Evolutionary conservation across 495 filamentous ascomycete genomes (phyloP).

Genomic region (Podospora australis): DNA sequence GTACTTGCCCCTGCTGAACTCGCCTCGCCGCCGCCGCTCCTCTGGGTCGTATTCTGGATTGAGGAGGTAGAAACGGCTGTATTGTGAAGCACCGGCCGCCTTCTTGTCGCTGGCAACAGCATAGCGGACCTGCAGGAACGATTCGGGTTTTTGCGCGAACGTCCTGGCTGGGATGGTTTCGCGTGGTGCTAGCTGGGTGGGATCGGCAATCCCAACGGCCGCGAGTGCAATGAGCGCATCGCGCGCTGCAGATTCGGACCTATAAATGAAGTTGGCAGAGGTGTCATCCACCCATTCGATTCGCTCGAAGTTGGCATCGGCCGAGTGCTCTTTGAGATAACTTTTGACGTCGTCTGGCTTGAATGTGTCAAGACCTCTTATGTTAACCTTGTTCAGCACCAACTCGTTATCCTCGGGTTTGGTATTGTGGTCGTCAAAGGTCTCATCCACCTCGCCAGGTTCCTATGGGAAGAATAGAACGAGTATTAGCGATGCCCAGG

Average conservation of each 20-base stretch:
- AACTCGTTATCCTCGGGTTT: conserved; percentile 19
- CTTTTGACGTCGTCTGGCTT: conserved; percentile 67
- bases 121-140: conserved; percentile 62
- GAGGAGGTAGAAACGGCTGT: conserved; percentile 85
- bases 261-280: conserved; percentile 80
- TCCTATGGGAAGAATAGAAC: conserved; percentile 25
- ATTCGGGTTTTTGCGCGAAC: conserved; percentile 59
- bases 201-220: conserved; percentile 35
- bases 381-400: conserved; percentile 63
- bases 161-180: conserved; percentile 55
- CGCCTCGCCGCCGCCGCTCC: conserved; percentile 52
- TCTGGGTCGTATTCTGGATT: conserved; percentile 83
- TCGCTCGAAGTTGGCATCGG: conserved; percentile 43
- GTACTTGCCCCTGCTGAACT: conserved; percentile 40
- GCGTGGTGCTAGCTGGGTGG: conserved; percentile 42
- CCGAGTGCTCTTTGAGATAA: conserved; percentile 62
- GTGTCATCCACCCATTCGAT: conserved; percentile 96
- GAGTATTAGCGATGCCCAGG: not conserved
- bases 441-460: conserved; percentile 30
- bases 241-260: conserved; percentile 54
- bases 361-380: conserved; percentile 76
- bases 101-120: conserved; percentile 75
- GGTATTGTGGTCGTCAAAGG: conserved; percentile 16
- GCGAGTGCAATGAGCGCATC: conserved; percentile 64
- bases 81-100: conserved; percentile 62